Conservation (phyloP, 106 monocot species). For the Apostasia shenzhenica region DNA sequence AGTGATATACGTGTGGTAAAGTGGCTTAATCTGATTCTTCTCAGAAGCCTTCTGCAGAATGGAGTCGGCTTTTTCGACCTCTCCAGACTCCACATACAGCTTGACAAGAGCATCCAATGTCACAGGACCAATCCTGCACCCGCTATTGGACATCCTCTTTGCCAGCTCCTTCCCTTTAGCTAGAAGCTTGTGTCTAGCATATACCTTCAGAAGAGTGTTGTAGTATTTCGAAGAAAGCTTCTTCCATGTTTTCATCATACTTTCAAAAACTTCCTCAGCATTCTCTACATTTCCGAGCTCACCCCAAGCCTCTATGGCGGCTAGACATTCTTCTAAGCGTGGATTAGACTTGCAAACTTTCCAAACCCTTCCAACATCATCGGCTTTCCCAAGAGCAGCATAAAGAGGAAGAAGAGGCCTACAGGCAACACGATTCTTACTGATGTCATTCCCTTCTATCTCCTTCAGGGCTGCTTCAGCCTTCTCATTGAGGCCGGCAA, state of each 20-base stretch:
- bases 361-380: conserved; percentile 81
- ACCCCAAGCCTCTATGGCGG: conserved; percentile 80
- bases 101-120: conserved; percentile 65
- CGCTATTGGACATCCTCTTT: conserved; percentile 53
- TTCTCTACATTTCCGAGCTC: conserved; percentile 55
- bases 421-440: conserved; percentile 40
- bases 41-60: conserved; percentile 47
- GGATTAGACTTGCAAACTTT: conserved; percentile 33
- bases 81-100: conserved; percentile 52
- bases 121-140: conserved; percentile 35
- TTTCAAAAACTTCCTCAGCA: conserved; percentile 64
- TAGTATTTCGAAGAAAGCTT: conserved; percentile 41
- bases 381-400: conserved; percentile 52
- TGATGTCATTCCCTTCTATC: conserved; percentile 67
- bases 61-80: conserved; percentile 77
- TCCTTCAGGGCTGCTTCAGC: conserved; percentile 40
- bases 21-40: conserved; percentile 39
- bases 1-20: conserved; percentile 37
- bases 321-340: conserved; percentile 21
- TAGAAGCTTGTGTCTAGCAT: conserved; percentile 59
- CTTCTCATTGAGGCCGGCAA: conserved; percentile 41
- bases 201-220: conserved; percentile 55
- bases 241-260: conserved; percentile 40
- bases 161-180: conserved; percentile 65
- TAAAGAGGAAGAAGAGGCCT: conserved; percentile 51